These are phyloP conservation scores for Umbelopsis sp. DNA, from an alignment of 192 early-diverging fungal genomes.

Conservation along the genomic window DNA sequence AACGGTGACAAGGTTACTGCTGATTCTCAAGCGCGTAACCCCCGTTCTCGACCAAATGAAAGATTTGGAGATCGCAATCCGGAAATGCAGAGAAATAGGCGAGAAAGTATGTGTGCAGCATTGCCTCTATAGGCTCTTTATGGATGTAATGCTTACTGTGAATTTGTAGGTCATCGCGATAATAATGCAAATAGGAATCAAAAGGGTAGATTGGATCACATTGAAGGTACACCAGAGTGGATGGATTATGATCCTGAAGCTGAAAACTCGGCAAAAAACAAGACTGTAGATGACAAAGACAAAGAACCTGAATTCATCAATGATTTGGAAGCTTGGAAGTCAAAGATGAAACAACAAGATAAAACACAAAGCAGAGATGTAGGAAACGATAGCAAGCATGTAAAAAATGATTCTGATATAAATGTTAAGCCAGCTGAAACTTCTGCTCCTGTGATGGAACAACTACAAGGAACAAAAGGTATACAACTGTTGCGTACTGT, in stretches of 20 bases:
- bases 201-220: background rate
- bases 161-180: background rate
- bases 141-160: background rate
- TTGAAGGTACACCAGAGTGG: constrained; percentile 53
- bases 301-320: constrained; percentile 46
- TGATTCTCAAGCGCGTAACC: constrained; percentile 1
- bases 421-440: background rate
- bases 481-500: background rate
- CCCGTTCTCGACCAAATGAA: constrained; percentile 6
- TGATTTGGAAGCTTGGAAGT: constrained; percentile 63
- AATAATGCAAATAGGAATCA: background rate
- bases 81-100: background rate
- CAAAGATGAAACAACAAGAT: constrained; percentile 60
- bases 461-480: constrained; percentile 1
- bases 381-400: constrained; percentile 34
- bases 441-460: background rate
- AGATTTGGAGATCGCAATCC: background rate
- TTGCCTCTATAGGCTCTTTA: no score
- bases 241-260: constrained; percentile 62
- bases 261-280: constrained; percentile 32
- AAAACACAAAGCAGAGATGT: constrained; percentile 9
- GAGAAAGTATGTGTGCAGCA: constrained; percentile 7
- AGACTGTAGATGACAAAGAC: constrained; percentile 31
- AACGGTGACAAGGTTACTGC: background rate
- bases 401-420: constrained; percentile 10